Evolutionary conservation across 2,329 filamentous ascomycete species (phyloP).

Genomic region (Pseudogymnoascus sp.): DNA sequence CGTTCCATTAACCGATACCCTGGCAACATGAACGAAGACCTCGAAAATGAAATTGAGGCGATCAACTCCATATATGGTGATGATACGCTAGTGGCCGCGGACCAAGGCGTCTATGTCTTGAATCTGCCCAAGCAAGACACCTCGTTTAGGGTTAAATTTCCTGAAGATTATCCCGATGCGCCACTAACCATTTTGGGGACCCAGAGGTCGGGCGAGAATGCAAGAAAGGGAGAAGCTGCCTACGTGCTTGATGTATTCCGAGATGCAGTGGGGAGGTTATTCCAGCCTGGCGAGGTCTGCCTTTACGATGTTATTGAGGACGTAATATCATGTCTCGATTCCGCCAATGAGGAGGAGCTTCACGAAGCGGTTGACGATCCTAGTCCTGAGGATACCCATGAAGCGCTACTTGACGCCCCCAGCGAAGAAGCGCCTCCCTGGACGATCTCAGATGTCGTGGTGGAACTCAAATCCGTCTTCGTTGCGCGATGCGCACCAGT

Average conservation of each 20-base stretch:
- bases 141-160: slow-evolving; percentile 60
- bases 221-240: slow-evolving; percentile 63
- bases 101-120: slow-evolving; percentile 48
- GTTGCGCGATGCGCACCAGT: slow-evolving; percentile 69
- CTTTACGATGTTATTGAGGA: slow-evolving; percentile 88
- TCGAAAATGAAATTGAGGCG: slow-evolving; percentile 67
- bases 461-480: slow-evolving; percentile 83
- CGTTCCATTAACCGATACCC: not conserved
- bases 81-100: slow-evolving; percentile 45
- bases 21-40: slow-evolving; percentile 29
- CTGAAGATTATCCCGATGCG: slow-evolving; percentile 62
- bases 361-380: slow-evolving; percentile 10
- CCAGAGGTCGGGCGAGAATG: slow-evolving; percentile 63
- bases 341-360: slow-evolving; percentile 19
- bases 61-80: slow-evolving; percentile 79
- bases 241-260: slow-evolving; percentile 62
- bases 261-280: slow-evolving; percentile 58
- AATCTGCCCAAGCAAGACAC: slow-evolving; percentile 51
- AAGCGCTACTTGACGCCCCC: slow-evolving; percentile 16
- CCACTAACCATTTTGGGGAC: slow-evolving; percentile 69
- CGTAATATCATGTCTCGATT: slow-evolving; percentile 33
- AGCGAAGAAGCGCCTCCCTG: slow-evolving; percentile 43
- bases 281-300: slow-evolving; percentile 67
- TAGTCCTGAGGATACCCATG: not conserved
- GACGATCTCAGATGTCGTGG: slow-evolving; percentile 63